Evolutionary conservation across 208 protist species (phyloP).

Genomic region (Leishmania braziliensis): DNA sequence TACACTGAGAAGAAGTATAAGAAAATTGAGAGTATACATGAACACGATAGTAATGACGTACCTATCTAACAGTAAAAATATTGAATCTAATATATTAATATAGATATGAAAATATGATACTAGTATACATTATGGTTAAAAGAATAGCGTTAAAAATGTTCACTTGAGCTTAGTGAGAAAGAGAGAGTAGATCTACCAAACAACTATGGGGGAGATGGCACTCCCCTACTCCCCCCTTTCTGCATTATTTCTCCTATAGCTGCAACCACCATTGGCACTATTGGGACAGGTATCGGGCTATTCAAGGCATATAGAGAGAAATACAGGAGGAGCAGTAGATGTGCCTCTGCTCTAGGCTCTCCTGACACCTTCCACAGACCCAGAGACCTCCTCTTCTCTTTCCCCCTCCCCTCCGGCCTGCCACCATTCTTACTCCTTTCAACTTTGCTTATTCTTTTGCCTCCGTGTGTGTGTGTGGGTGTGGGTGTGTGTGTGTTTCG

Average conservation of each 20-base stretch:
- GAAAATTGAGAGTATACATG: no score
- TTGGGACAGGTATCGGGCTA: not conserved
- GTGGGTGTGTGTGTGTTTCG: not conserved
- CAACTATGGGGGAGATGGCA: no score
- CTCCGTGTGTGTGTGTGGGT: not conserved
- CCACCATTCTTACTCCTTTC: not conserved
- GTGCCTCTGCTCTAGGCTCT: not conserved
- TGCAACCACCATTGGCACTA: not conserved
- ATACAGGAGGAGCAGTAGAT: not conserved
- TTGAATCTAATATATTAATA: no score
- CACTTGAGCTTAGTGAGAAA: no score
- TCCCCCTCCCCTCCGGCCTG: not conserved
- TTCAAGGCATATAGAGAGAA: not conserved
- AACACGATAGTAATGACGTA: no score
- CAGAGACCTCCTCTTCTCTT: not conserved
- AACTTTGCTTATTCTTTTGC: not conserved
- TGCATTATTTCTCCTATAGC: not conserved
- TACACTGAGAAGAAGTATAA: no score
- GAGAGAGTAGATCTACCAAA: no score
- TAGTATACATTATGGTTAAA: no score
- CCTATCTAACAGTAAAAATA: no score
- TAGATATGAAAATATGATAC: no score
- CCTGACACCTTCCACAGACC: not conserved
- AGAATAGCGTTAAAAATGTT: no score
- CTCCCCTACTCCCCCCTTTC: conserved; percentile 2